Evolutionary conservation across 2,329 filamentous ascomycete species (phyloP).

Genomic region (Paecilomyces dactylethromorphus): DNA sequence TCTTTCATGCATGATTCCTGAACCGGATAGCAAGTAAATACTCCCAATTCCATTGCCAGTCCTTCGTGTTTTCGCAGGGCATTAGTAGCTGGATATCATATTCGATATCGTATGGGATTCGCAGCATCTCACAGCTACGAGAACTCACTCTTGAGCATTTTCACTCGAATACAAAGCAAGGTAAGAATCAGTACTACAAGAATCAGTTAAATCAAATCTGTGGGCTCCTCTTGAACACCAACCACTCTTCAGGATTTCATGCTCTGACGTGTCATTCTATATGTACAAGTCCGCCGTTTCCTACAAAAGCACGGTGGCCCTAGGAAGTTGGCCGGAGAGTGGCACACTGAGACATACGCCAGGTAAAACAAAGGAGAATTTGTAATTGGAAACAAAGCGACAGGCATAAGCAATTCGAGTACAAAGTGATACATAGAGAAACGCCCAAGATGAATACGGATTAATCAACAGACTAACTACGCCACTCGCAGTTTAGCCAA

Average conservation of each 20-base stretch:
- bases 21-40: too few relatives aligned
- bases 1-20: too few relatives aligned
- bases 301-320: conserved; percentile 16
- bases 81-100: too few relatives aligned
- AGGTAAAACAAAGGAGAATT: conserved; percentile 10
- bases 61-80: too few relatives aligned
- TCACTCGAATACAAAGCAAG: neutral
- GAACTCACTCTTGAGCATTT: neutral
- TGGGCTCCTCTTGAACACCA: neutral
- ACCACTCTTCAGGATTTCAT: neutral
- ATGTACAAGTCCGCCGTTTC: conserved; percentile 29
- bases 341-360: conserved; percentile 12
- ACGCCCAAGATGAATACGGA: conserved; percentile 4
- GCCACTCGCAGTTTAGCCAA: conserved; percentile 21
- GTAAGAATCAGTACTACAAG: neutral
- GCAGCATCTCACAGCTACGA: neutral
- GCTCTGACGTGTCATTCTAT: conserved; percentile 5
- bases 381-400: conserved; percentile 8
- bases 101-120: neutral
- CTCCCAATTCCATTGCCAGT: too few relatives aligned
- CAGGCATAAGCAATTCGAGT: neutral
- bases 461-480: neutral
- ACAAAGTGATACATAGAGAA: conserved; percentile 13
- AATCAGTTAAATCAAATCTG: neutral
- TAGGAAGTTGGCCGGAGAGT: conserved; percentile 14